Evolutionary conservation across 2,329 filamentous ascomycete species (phyloP).

Genomic region (Raffaelea deltoideospora): DNA sequence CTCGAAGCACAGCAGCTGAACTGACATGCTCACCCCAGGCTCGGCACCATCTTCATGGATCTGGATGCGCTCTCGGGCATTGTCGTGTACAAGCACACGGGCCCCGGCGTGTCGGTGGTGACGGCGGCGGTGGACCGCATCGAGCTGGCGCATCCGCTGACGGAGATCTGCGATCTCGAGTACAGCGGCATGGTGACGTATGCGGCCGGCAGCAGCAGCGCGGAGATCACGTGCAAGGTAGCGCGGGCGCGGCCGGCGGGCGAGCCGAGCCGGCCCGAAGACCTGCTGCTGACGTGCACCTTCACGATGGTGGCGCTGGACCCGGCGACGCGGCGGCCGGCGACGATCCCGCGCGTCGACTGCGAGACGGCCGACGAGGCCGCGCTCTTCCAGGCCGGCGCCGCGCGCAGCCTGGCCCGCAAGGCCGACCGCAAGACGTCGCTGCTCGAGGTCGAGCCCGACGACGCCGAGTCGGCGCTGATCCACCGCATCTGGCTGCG

Average conservation of each 20-base stretch:
- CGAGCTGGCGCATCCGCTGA: constrained; percentile 51
- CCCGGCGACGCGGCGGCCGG: constrained; percentile 48
- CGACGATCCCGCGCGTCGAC: constrained; percentile 40
- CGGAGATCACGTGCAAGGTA: constrained; percentile 61
- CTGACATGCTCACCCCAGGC: constrained; percentile 18
- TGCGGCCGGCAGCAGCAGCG: constrained; percentile 55
- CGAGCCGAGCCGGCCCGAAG: constrained; percentile 29
- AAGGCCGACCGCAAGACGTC: constrained; percentile 29
- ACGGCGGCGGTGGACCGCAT: constrained; percentile 35
- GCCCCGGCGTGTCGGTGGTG: constrained; percentile 37
- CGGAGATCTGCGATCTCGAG: constrained; percentile 65
- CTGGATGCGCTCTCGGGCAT: constrained; percentile 64
- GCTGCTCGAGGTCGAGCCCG: constrained; percentile 50
- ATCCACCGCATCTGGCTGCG: constrained; percentile 62
- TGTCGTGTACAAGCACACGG: constrained; percentile 54
- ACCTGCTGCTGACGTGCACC: constrained; percentile 31
- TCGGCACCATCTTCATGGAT: constrained; percentile 67
- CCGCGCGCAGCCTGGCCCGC: constrained; percentile 28
- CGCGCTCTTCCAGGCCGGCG: constrained; percentile 32
- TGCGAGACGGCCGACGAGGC: constrained; percentile 49
- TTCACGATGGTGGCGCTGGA: constrained; percentile 69
- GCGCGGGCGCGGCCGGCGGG: constrained; percentile 49
- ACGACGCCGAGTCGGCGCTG: constrained; percentile 54
- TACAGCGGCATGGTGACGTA: constrained; percentile 49
- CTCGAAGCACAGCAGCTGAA: no score